Conservation (phyloP, 2,329 filamentous ascomycete genomes). For the Ascochyta rabiei region DNA sequence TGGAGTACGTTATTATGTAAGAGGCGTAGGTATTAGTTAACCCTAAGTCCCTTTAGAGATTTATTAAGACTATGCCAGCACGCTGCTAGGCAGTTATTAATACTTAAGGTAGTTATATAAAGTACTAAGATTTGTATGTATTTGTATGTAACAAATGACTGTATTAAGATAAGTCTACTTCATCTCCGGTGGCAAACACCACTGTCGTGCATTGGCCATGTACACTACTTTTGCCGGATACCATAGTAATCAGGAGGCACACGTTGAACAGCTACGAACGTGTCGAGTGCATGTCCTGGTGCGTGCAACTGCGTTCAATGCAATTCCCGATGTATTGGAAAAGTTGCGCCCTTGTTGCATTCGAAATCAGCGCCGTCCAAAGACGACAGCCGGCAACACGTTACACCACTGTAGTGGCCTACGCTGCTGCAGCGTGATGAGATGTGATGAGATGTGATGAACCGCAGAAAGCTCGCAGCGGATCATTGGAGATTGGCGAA, state of each 20-base stretch:
- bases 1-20: too few relatives aligned
- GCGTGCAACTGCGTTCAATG: not conserved
- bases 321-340: not conserved
- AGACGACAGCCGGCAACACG: constrained; percentile 4
- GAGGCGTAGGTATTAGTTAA: constrained; percentile 11
- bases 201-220: too few relatives aligned
- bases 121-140: constrained; percentile 3
- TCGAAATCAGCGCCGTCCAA: constrained; percentile 6
- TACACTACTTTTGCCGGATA: too few relatives aligned
- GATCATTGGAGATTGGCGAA: constrained; percentile 20
- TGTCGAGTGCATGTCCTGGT: not conserved
- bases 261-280: not conserved
- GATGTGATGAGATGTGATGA: constrained; percentile 19
- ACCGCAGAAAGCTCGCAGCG: constrained; percentile 12
- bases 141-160: not conserved
- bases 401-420: constrained; percentile 4
- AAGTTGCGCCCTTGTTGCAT: not conserved
- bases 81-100: constrained; percentile 11
- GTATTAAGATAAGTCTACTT: too few relatives aligned
- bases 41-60: not conserved
- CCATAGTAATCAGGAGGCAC: not conserved
- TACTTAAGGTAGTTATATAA: constrained; percentile 8
- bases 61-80: constrained; percentile 5
- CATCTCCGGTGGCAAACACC: too few relatives aligned
- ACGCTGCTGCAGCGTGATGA: constrained; percentile 15